Evolutionary conservation across 495 filamentous ascomycete genomes (phyloP).

Genomic region (Geopyxis carbonaria): DNA sequence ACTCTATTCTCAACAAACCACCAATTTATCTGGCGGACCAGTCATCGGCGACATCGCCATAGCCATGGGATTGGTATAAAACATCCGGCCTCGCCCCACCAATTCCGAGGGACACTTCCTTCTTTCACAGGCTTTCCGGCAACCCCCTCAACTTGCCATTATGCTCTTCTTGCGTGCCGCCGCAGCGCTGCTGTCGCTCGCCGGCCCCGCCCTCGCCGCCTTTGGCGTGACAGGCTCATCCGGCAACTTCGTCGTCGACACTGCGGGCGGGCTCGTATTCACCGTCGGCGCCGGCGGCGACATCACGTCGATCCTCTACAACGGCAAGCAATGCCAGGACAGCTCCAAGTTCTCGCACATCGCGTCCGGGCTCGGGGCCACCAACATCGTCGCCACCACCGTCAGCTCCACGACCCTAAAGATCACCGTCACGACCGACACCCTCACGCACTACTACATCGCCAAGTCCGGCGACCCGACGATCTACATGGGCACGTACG

Average conservation of each 20-base stretch:
- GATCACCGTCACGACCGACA: constrained; percentile 42
- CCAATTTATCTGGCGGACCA: too few relatives aligned
- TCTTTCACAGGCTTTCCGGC: too few relatives aligned
- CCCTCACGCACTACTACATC: constrained; percentile 47
- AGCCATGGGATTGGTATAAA: too few relatives aligned
- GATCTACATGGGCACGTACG: constrained; percentile 48
- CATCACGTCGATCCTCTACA: constrained; percentile 44
- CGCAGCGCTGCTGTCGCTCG: constrained; percentile 4
- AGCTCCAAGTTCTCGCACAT: constrained; percentile 37
- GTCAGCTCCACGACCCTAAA: constrained; percentile 25
- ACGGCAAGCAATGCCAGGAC: constrained; percentile 41
- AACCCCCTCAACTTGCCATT: too few relatives aligned
- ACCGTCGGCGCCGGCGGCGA: constrained; percentile 43
- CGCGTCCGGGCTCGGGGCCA: constrained; percentile 42
- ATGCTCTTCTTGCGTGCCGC: too few relatives aligned
- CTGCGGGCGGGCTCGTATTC: constrained; percentile 31
- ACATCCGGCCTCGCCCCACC: too few relatives aligned
- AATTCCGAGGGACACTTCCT: too few relatives aligned
- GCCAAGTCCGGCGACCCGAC: constrained; percentile 38
- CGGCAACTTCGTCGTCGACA: constrained; percentile 16
- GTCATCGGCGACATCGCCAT: too few relatives aligned
- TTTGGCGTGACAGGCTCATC: constrained; percentile 23
- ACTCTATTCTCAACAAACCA: too few relatives aligned
- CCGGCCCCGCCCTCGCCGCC: constrained; percentile 17
- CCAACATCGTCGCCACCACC: constrained; percentile 37